Evolutionary conservation across 2,329 filamentous ascomycete genomes (phyloP).

Genomic region (Aspergillus texensis): DNA sequence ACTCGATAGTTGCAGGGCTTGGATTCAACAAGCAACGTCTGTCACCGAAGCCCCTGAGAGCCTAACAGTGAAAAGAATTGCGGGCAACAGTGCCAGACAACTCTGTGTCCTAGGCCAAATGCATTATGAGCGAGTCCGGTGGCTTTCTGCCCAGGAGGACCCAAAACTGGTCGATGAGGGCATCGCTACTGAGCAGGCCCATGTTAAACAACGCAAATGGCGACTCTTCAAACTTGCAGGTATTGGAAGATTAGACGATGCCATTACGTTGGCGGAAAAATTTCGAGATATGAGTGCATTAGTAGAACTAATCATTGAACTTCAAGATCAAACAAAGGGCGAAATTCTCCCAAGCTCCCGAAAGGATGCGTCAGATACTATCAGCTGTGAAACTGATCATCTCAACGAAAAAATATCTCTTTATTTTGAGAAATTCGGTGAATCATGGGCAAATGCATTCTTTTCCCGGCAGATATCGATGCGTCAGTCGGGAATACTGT

Average conservation of each 20-base stretch:
- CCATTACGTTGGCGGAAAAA: conserved; percentile 64
- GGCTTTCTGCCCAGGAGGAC: conserved; percentile 57
- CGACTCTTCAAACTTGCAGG: conserved; percentile 51
- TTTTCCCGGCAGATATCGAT: conserved; percentile 76
- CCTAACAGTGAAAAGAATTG: conserved; percentile 50
- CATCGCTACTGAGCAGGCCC: conserved; percentile 47
- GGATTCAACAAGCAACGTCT: conserved; percentile 36
- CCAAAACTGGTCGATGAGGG: conserved; percentile 53
- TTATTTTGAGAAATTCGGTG: conserved; percentile 56
- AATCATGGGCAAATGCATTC: conserved; percentile 65
- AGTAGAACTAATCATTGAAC: conserved; percentile 52
- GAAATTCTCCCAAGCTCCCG: conserved; percentile 20
- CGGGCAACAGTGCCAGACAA: conserved; percentile 55
- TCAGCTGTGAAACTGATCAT: conserved; percentile 34
- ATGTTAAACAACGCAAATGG: conserved; percentile 47
- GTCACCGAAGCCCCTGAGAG: conserved; percentile 36
- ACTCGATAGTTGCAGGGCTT: conserved; percentile 44
- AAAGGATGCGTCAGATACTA: conserved; percentile 15
- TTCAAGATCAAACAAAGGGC: conserved; percentile 41
- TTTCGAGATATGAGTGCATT: conserved; percentile 66
- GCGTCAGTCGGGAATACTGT: conserved; percentile 66
- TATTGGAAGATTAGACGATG: conserved; percentile 59
- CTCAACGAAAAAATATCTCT: conserved; percentile 43
- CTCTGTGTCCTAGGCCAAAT: conserved; percentile 62
- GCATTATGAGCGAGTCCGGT: conserved; percentile 62